These are phyloP conservation scores for Chrysopogon serrulatus DNA, from an alignment of 176 grass and related monocot genomes.

Conservation along the genomic window DNA sequence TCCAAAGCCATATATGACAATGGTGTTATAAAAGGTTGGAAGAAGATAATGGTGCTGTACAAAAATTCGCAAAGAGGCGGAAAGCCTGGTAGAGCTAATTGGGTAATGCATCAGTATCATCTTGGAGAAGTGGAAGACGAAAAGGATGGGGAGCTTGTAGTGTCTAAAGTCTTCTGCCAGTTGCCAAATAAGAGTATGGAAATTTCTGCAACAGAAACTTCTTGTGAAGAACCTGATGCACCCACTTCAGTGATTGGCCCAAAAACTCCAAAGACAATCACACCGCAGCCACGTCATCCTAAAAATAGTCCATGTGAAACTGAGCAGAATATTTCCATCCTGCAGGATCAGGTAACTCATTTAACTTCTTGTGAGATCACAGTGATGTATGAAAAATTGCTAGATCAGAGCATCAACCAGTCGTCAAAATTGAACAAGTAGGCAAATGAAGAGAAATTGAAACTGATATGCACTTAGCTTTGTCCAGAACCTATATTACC, in stretches of 20 bases:
- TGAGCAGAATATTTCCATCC: constrained; percentile 24
- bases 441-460: neutral
- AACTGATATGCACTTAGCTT: neutral
- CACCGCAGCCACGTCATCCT: constrained; percentile 36
- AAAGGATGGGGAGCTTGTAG: constrained; percentile 60
- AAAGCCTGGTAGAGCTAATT: constrained; percentile 66
- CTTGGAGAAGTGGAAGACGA: constrained; percentile 68
- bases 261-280: constrained; percentile 67
- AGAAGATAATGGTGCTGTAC: constrained; percentile 93
- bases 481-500: neutral
- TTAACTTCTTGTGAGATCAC: neutral
- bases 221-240: constrained; percentile 26
- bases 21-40: constrained; percentile 75
- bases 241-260: constrained; percentile 48
- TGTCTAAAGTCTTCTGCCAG: constrained; percentile 78
- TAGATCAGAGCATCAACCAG: neutral
- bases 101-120: constrained; percentile 95
- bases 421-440: neutral
- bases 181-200: constrained; percentile 33
- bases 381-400: neutral
- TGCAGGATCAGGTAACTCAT: constrained; percentile 52
- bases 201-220: constrained; percentile 30
- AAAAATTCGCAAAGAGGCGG: constrained; percentile 40
- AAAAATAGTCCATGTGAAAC: constrained; percentile 39
- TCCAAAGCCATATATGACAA: constrained; percentile 54